Evolutionary conservation across 2,329 filamentous ascomycete genomes (phyloP).

Genomic region (Neoascochyta sp.): DNA sequence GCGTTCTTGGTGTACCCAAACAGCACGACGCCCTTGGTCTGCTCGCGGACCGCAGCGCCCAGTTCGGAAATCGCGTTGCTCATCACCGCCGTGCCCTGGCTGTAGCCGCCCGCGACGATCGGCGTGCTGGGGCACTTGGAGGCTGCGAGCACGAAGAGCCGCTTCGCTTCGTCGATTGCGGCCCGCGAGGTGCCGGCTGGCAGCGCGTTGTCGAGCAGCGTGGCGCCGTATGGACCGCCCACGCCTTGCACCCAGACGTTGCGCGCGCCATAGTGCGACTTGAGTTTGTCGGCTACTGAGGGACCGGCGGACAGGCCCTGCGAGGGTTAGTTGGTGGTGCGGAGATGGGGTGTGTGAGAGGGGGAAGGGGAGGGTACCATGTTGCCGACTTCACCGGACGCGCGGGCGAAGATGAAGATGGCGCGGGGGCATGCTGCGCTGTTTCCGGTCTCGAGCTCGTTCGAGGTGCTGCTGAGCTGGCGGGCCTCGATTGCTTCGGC

Average conservation of each 20-base stretch:
- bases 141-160: conserved; percentile 36
- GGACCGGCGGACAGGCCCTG: conserved; percentile 21
- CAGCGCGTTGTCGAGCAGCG: conserved; percentile 32
- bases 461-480: conserved; percentile 10
- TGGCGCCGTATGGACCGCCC: conserved; percentile 36
- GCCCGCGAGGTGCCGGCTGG: conserved; percentile 29
- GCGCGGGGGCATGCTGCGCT: conserved; percentile 18
- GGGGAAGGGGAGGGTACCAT: conserved; percentile 15
- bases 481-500: conserved; percentile 9
- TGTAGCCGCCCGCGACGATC: conserved; percentile 42
- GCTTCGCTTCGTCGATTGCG: conserved; percentile 35
- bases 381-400: conserved; percentile 22
- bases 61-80: conserved; percentile 33
- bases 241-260: conserved; percentile 33
- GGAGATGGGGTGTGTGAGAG: background rate
- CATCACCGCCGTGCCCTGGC: conserved; percentile 41
- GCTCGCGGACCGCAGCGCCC: conserved; percentile 19
- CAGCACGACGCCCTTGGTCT: conserved; percentile 39
- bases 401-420: conserved; percentile 30
- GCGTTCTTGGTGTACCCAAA: conserved; percentile 42
- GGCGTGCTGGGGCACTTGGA: conserved; percentile 38
- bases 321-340: too few species aligned
- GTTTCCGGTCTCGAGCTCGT: conserved; percentile 22
- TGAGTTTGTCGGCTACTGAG: conserved; percentile 17
- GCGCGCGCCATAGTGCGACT: conserved; percentile 19